Evolutionary conservation across 2,329 filamentous ascomycete species (phyloP).

Genomic region (Aschersonia sp.): DNA sequence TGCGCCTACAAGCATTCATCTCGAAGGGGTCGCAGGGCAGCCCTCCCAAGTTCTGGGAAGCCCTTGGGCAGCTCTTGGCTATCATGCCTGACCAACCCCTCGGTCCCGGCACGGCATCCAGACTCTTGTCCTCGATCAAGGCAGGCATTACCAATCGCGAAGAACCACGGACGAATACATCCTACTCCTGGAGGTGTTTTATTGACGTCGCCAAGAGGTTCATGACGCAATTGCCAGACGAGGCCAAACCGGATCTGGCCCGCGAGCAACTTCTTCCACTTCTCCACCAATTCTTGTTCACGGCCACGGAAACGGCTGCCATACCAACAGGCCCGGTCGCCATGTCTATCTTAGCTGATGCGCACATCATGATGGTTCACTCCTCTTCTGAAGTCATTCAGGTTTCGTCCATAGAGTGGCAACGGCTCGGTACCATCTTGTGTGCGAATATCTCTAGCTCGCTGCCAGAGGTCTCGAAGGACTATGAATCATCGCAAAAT

Average conservation of each 20-base stretch:
- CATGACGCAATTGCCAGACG: slow-evolving; percentile 26
- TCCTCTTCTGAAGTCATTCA: slow-evolving; percentile 27
- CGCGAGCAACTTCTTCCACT: slow-evolving; percentile 37
- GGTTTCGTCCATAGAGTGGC: slow-evolving; percentile 46
- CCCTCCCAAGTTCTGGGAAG: slow-evolving; percentile 56
- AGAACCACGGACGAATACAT: slow-evolving; percentile 54
- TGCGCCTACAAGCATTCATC: slow-evolving; percentile 55
- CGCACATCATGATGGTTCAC: slow-evolving; percentile 28
- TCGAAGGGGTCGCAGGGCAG: slow-evolving; percentile 76
- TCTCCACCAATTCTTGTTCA: slow-evolving; percentile 37
- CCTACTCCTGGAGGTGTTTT: slow-evolving; percentile 62
- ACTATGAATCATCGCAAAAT: slow-evolving; percentile 59
- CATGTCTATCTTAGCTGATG: slow-evolving; percentile 27
- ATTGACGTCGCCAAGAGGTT: slow-evolving; percentile 46
- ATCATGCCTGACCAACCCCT: slow-evolving; percentile 35
- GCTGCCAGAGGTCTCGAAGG: slow-evolving; percentile 67
- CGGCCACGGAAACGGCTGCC: slow-evolving; percentile 20
- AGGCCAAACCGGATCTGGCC: slow-evolving; percentile 30
- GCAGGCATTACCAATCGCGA: slow-evolving; percentile 59
- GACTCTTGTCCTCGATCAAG: slow-evolving; percentile 53
- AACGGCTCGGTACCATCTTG: slow-evolving; percentile 43
- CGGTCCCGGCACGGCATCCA: slow-evolving; percentile 33
- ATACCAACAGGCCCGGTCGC: slow-evolving; percentile 19
- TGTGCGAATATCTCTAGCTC: slow-evolving; percentile 56
- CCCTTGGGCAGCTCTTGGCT: slow-evolving; percentile 47